Percentiles rank a stretch among this genome's conserved stretches.
Conservation (phyloP, 2,329 filamentous ascomycete species). For the Neoarthrinium moseri region DNA sequence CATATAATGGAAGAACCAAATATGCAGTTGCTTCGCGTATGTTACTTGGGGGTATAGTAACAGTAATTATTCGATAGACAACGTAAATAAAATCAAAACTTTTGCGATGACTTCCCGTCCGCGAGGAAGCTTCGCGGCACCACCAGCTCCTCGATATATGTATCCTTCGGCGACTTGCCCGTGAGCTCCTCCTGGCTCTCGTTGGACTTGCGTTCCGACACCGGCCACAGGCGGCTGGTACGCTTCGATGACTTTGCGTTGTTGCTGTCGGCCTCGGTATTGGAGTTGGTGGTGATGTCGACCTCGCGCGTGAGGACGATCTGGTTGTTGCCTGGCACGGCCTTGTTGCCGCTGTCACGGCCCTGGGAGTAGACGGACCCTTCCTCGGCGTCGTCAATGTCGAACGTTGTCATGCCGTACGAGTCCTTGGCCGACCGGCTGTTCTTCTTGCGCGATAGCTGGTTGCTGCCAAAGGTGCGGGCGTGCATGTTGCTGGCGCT, state of each 20-base stretch:
- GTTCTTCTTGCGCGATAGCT: constrained; percentile 1
- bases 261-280: not conserved
- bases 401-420: constrained; percentile 5
- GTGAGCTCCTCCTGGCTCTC: constrained; percentile 6
- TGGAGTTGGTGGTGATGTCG: not conserved
- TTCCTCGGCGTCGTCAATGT: not conserved
- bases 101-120: not conserved
- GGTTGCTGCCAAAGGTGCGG: not conserved
- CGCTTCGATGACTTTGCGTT: not conserved
- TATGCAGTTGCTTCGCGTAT: no score
- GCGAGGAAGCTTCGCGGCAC: not conserved
- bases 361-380: not conserved
- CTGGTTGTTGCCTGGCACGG: not conserved
- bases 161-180: constrained; percentile 2
- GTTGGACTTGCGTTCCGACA: not conserved
- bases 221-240: not conserved
- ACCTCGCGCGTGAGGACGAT: constrained; percentile 4
- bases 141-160: not conserved
- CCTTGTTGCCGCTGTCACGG: not conserved
- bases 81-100: constrained; percentile 1
- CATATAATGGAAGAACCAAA: no score
- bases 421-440: constrained; percentile 4
- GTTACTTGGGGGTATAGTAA: not conserved
- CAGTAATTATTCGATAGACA: not conserved
- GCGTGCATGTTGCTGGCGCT: not conserved